Conservation (phyloP, 2,329 filamentous ascomycete species). For the Gremmenia infestans region DNA sequence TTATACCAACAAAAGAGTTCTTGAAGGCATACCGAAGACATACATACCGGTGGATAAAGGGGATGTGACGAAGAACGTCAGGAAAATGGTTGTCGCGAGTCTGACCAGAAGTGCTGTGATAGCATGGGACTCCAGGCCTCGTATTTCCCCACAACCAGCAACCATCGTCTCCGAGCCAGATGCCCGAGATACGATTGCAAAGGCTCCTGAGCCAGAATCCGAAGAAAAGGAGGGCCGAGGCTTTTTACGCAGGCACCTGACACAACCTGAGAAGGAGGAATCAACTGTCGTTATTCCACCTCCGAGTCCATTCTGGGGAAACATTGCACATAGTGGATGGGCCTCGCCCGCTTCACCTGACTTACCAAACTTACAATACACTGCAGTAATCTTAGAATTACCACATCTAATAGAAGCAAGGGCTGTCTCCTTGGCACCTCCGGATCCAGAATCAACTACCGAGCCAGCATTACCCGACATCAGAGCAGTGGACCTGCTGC, state of each 20-base stretch:
- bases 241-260: conserved; percentile 3
- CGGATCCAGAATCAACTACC: conserved; percentile 39
- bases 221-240: conserved; percentile 7
- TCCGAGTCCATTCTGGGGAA: conserved; percentile 58
- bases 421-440: conserved; percentile 75
- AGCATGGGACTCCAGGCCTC: conserved; percentile 70
- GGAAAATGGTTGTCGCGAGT: conserved; percentile 67
- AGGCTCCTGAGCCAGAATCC: conserved; percentile 10
- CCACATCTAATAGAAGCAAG: conserved; percentile 89
- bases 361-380: conserved; percentile 77
- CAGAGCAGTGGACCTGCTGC: conserved; percentile 65
- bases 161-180: conserved; percentile 27
- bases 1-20: conserved; percentile 75
- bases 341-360: conserved; percentile 71
- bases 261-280: conserved; percentile 16
- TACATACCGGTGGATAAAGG: conserved; percentile 84
- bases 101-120: conserved; percentile 75
- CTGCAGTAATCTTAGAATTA: conserved; percentile 74
- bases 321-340: conserved; percentile 86
- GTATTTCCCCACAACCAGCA: conserved; percentile 41
- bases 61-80: conserved; percentile 70
- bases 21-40: conserved; percentile 78
- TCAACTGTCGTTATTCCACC: conserved; percentile 20
- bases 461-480: conserved; percentile 52
- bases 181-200: conserved; percentile 24